A percentile compares a stretch with the other conserved stretches of the same genome.
Conservation (phyloP, 2,329 filamentous ascomycete species). For the Drechslerella stenobrocha region DNA sequence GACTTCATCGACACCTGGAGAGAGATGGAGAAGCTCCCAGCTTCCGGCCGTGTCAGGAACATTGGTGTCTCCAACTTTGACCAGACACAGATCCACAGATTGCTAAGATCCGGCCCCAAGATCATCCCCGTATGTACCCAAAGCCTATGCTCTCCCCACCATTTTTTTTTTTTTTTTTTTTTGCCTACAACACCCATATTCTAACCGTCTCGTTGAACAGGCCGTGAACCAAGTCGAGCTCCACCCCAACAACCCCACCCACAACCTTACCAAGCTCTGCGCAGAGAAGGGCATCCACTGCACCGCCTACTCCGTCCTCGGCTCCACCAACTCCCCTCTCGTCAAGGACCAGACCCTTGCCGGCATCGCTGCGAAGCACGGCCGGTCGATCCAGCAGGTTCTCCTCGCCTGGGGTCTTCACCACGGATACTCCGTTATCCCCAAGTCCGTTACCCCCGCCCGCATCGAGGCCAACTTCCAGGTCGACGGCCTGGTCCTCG, state of each 20-base stretch:
- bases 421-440: conserved; percentile 80
- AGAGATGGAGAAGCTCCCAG: conserved; percentile 71
- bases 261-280: conserved; percentile 74
- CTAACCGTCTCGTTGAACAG: conserved; percentile 49
- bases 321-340: conserved; percentile 69
- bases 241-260: conserved; percentile 79
- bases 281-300: conserved; percentile 72
- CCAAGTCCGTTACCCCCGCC: conserved; percentile 75
- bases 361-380: conserved; percentile 67
- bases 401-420: conserved; percentile 78
- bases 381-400: conserved; percentile 73
- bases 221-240: conserved; percentile 83
- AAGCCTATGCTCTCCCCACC: background rate
- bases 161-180: background rate
- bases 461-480: conserved; percentile 78
- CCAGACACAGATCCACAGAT: conserved; percentile 76
- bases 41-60: conserved; percentile 72
- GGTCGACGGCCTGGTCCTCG: conserved; percentile 73
- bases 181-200: background rate
- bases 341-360: conserved; percentile 68
- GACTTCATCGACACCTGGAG: conserved; percentile 78
- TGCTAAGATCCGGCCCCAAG: conserved; percentile 69
- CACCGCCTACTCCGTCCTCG: conserved; percentile 73
- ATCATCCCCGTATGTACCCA: conserved; percentile 57
- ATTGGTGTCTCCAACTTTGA: conserved; percentile 87